A percentile compares a stretch with the other conserved stretches of the same genome.
Conservation (phyloP, 2,329 filamentous ascomycete genomes). For the Xylariaceae sp. region DNA sequence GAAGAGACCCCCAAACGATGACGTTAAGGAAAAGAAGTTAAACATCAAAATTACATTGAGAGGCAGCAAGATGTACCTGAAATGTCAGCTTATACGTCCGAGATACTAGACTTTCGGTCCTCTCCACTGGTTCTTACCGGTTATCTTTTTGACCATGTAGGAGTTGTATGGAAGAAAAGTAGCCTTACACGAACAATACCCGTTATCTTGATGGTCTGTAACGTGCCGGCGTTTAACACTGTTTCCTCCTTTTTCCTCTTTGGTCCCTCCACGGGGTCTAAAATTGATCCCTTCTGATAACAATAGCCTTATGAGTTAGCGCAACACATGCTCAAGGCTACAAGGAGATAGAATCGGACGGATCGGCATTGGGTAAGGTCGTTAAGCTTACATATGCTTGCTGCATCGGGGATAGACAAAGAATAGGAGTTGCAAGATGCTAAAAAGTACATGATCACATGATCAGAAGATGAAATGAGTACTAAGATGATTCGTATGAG, state of each 20-base stretch:
- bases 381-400: slow-evolving; percentile 1
- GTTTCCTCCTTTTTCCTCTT: background rate
- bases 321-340: slow-evolving; percentile 6
- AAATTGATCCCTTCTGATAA: too few species aligned
- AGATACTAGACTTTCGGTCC: background rate
- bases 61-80: background rate
- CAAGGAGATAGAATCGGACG: background rate
- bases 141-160: background rate
- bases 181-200: background rate
- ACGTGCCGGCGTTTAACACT: background rate
- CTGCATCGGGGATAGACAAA: background rate
- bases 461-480: slow-evolving; percentile 8
- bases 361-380: slow-evolving; percentile 5
- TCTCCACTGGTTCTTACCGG: background rate
- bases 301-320: background rate
- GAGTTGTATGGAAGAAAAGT: background rate
- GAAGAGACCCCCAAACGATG: slow-evolving; percentile 15
- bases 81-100: background rate
- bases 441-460: slow-evolving; percentile 8
- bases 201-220: background rate
- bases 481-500: slow-evolving; percentile 18
- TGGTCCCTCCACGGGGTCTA: background rate
- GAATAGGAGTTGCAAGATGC: background rate
- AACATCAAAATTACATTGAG: background rate
- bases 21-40: background rate